Conservation (phyloP, 164 flowering plant genomes). For the Umbellularia californica region DNA sequence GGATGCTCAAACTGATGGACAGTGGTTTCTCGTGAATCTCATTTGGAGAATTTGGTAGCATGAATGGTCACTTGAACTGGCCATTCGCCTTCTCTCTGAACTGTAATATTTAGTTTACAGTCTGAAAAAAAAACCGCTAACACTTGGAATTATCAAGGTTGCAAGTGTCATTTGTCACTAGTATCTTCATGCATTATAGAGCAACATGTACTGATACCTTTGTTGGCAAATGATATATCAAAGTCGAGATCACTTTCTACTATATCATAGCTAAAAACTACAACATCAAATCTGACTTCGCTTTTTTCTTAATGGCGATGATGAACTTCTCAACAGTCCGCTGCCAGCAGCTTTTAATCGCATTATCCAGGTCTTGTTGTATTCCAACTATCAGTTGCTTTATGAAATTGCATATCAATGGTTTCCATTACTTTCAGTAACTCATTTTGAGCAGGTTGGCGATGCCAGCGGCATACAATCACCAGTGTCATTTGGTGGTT, state of each 20-base stretch:
- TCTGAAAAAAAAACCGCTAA: too few species aligned
- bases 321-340: constrained; percentile 52
- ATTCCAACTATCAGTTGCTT: constrained; percentile 10
- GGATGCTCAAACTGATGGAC: too few species aligned
- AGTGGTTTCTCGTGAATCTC: too few species aligned
- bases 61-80: too few species aligned
- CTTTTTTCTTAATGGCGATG: constrained; percentile 16
- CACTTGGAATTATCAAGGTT: too few species aligned
- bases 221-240: background rate
- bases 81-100: too few species aligned
- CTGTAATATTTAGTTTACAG: too few species aligned
- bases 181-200: too few species aligned
- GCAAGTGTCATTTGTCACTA: too few species aligned
- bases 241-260: background rate
- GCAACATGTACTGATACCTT: background rate
- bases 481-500: constrained; percentile 98
- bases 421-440: constrained; percentile 12
- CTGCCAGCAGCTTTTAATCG: constrained; percentile 84
- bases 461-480: constrained; percentile 99
- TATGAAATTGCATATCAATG: constrained; percentile 9
- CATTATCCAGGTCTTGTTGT: constrained; percentile 64
- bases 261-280: background rate
- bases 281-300: constrained; percentile 20
- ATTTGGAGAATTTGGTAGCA: too few species aligned
- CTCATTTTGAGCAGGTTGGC: constrained; percentile 69